A percentile compares a stretch with the other conserved stretches of the same genome.
phyloP scores from a whole-genome alignment of 2,329 filamentous ascomycete genomes.

The Daldinia eschscholtzii region DNA sequence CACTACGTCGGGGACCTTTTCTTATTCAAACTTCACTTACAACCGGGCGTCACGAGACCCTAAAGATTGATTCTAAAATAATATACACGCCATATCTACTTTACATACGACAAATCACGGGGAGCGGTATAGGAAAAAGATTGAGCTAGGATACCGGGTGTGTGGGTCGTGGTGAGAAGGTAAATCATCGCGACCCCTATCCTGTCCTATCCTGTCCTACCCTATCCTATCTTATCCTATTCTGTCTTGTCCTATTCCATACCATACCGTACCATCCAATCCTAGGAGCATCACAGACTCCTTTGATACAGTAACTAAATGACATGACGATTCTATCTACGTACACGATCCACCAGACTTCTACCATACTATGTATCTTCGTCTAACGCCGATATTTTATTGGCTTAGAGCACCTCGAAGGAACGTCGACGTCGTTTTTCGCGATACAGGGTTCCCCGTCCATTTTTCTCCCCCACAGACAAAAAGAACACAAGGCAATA shows the following conservation, averaged over 20 bases:
- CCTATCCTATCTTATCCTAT: neutral
- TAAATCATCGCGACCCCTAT: conserved; percentile 20
- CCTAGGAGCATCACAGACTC: conserved; percentile 6
- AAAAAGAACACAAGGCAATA: conserved; percentile 1
- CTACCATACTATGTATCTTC: conserved; percentile 8
- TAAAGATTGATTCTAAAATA: conserved; percentile 3
- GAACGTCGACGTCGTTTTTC: neutral
- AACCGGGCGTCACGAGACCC: conserved; percentile 17
- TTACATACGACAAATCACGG: neutral
- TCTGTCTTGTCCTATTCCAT: neutral
- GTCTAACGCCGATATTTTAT: conserved; percentile 22
- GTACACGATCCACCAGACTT: conserved; percentile 21
- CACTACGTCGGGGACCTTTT: conserved; percentile 12
- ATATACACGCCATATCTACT: neutral
- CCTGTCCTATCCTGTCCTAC: conserved; percentile 12
- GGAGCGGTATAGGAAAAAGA: conserved; percentile 1
- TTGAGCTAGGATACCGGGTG: conserved; percentile 2
- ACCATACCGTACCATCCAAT: neutral
- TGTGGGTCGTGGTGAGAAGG: conserved; percentile 18
- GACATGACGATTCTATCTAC: conserved; percentile 12
- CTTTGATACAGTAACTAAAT: conserved; percentile 5
- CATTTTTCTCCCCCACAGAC: conserved; percentile 6
- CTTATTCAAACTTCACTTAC: conserved; percentile 30
- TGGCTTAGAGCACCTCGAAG: conserved; percentile 16
- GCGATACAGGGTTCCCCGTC: conserved; percentile 18